Conservation (phyloP, 768 basidiomycete genomes). For the Boletales sp. region DNA sequence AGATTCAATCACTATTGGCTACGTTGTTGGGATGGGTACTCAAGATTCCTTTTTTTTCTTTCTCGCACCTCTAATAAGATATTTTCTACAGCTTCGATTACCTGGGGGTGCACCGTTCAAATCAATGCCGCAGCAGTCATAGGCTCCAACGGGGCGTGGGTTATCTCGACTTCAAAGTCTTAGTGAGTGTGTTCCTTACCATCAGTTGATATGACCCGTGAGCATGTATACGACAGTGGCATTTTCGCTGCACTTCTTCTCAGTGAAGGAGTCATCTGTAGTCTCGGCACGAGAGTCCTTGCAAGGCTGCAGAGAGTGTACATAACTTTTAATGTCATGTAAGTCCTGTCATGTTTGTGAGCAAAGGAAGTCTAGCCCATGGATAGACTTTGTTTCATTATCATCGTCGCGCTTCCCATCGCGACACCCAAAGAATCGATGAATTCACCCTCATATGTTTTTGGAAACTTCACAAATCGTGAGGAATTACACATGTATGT, state of each 20-base stretch:
- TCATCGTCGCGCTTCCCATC: slow-evolving; percentile 57
- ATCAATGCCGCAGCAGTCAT: slow-evolving; percentile 63
- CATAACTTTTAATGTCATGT: slow-evolving; percentile 39
- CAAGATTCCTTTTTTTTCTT: background rate
- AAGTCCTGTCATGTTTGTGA: slow-evolving; percentile 3
- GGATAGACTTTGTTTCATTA: slow-evolving; percentile 13
- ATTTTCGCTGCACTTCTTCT: slow-evolving; percentile 59
- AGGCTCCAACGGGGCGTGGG: slow-evolving; percentile 35
- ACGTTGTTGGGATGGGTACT: slow-evolving; percentile 36
- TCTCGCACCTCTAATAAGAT: background rate
- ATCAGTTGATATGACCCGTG: slow-evolving; percentile 30
- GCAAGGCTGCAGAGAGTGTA: slow-evolving; percentile 63
- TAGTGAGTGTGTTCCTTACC: slow-evolving; percentile 42
- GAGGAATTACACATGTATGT: too few species aligned
- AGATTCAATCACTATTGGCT: slow-evolving; percentile 51
- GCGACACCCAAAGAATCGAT: slow-evolving; percentile 56
- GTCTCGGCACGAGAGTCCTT: slow-evolving; percentile 59
- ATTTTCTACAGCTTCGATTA: slow-evolving; percentile 45
- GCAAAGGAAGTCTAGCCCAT: background rate
- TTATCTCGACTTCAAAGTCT: slow-evolving; percentile 33
- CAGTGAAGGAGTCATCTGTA: slow-evolving; percentile 59
- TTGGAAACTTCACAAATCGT: slow-evolving; percentile 30
- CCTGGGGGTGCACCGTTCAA: slow-evolving; percentile 62
- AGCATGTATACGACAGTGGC: slow-evolving; percentile 44
- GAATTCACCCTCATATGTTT: slow-evolving; percentile 57